Evolutionary conservation across 2,329 filamentous ascomycete species (phyloP).

Genomic region (Talaromyces sp.): DNA sequence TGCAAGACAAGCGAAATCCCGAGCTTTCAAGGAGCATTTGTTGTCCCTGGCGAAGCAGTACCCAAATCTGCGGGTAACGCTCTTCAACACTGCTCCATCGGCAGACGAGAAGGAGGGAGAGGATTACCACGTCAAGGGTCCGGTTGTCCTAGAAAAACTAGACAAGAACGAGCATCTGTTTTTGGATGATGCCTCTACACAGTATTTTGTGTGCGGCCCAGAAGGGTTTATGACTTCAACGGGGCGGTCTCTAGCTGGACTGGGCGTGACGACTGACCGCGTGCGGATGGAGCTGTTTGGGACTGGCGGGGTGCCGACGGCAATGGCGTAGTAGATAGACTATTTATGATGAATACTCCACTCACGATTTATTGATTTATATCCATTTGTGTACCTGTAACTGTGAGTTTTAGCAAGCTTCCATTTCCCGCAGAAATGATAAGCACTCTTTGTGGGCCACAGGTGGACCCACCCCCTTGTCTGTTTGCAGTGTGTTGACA

Average conservation of each 20-base stretch:
- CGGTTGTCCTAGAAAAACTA: slow-evolving; percentile 56
- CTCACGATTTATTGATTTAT: not conserved
- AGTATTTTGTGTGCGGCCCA: slow-evolving; percentile 72
- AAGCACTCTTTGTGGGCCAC: too few species aligned
- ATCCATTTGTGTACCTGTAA: not conserved
- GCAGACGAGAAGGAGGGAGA: slow-evolving; percentile 47
- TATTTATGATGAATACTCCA: not conserved
- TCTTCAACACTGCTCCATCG: slow-evolving; percentile 55
- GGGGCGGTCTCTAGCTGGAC: not conserved
- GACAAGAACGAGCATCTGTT: slow-evolving; percentile 52
- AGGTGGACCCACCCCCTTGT: too few species aligned
- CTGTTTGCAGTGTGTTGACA: too few species aligned
- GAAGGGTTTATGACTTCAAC: slow-evolving; percentile 58
- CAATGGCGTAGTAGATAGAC: not conserved
- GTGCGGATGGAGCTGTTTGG: slow-evolving; percentile 61
- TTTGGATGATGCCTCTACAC: slow-evolving; percentile 49
- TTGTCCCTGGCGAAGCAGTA: slow-evolving; percentile 39
- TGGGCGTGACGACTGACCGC: slow-evolving; percentile 8
- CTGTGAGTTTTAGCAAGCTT: not conserved
- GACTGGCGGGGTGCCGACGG: slow-evolving; percentile 44
- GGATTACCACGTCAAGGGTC: slow-evolving; percentile 57
- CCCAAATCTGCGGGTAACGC: slow-evolving; percentile 47
- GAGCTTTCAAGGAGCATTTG: slow-evolving; percentile 54
- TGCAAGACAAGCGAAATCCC: slow-evolving; percentile 43
- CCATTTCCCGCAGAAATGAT: too few species aligned